Evolutionary conservation across 441 rosid species (phyloP).

Genomic region (Metrosideros polymorpha): DNA sequence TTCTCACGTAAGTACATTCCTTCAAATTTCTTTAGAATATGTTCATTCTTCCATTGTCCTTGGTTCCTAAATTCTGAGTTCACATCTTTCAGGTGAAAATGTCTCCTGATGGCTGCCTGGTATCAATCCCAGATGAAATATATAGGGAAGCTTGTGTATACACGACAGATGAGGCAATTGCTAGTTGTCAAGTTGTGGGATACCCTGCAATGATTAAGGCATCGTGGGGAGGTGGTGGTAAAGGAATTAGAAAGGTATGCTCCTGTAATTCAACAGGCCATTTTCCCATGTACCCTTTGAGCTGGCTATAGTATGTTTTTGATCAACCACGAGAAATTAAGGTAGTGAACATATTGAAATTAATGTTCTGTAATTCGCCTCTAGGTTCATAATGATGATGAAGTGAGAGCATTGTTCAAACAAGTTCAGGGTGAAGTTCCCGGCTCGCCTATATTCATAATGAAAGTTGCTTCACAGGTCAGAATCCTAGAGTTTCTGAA

Average conservation of each 20-base stretch:
- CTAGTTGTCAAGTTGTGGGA: constrained; percentile 97
- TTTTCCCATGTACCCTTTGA: not conserved
- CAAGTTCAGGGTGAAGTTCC: constrained; percentile 99
- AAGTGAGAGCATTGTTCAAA: constrained; percentile 96
- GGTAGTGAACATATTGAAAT: not conserved
- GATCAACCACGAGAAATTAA: not conserved
- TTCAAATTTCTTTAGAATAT: not conserved
- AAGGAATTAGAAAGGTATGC: constrained; percentile 98
- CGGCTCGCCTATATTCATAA: constrained; percentile 98
- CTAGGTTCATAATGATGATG: constrained; percentile 97
- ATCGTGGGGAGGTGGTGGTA: constrained; percentile 99
- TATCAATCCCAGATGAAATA: constrained; percentile 79
- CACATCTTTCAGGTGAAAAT: constrained; percentile 67
- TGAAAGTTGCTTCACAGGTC: constrained; percentile 99
- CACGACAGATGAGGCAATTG: constrained; percentile 98
- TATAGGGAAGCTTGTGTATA: constrained; percentile 94
- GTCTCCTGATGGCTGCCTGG: constrained; percentile 66
- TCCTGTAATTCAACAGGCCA: not conserved
- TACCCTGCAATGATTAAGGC: constrained; percentile 99
- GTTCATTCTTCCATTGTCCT: not conserved
- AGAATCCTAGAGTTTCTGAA: constrained; percentile 17
- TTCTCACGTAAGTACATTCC: constrained; percentile 54
- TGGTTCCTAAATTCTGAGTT: constrained; percentile 8
- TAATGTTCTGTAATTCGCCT: not conserved
- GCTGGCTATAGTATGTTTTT: not conserved